These are phyloP conservation scores for Cryptosporidium canis DNA, from an alignment of 169 alveolate genomes.

Conservation along the genomic window DNA sequence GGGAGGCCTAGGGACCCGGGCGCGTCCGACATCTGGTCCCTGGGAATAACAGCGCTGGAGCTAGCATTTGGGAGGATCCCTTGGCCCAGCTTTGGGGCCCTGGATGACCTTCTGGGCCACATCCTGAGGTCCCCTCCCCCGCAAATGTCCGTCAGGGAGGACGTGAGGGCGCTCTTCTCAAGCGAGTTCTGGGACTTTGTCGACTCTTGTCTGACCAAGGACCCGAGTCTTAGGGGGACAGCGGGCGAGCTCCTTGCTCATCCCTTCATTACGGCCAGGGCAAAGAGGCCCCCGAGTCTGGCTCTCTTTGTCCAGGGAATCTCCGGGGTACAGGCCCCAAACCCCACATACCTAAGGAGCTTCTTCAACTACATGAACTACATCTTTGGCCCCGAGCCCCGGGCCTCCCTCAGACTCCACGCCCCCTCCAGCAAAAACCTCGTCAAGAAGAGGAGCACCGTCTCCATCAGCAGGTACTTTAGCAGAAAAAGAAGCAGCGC, in stretches of 20 bases:
- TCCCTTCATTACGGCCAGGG: conserved; percentile 4
- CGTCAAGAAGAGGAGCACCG: not conserved
- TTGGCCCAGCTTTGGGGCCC: conserved; percentile 75
- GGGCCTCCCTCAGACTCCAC: not conserved
- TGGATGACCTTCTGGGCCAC: not conserved
- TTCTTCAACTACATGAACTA: conserved; percentile 1
- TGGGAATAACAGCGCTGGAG: conserved; percentile 91
- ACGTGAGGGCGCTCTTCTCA: conserved; percentile 73
- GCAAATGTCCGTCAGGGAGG: conserved; percentile 31
- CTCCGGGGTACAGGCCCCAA: not conserved
- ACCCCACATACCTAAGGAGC: not conserved
- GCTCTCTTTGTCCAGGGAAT: not conserved
- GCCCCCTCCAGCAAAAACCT: not conserved
- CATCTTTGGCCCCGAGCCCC: not conserved
- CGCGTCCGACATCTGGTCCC: conserved; percentile 90
- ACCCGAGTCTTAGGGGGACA: conserved; percentile 80
- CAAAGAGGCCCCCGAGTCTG: not conserved
- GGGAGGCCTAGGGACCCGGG: conserved; percentile 79
- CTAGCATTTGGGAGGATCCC: conserved; percentile 92
- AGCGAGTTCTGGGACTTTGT: conserved; percentile 83
- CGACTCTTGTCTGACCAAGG: conserved; percentile 80
- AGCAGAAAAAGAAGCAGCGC: conserved; percentile 31
- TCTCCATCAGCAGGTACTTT: conserved; percentile 26
- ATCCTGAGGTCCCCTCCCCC: conserved; percentile 57
- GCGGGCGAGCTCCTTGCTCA: conserved; percentile 13